Base-by-base conservation (phyloP, 495 filamentous ascomycete genomes). In the Aspergillus bertholletiae region DNA sequence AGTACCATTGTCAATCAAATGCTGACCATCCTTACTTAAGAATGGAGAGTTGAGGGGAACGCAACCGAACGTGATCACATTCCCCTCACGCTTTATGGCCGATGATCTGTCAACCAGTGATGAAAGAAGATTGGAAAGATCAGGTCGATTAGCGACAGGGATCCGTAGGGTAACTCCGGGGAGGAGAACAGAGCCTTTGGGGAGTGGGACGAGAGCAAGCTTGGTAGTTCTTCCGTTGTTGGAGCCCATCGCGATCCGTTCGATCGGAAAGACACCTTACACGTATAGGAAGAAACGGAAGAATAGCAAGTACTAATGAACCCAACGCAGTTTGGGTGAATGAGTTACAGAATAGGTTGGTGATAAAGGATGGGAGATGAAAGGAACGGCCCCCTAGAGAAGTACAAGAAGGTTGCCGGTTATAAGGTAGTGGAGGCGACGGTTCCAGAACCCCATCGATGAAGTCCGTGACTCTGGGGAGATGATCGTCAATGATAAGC, bases 61-160 rank as follows among this genome's bases (percentile, higher is more conserved):
- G 70, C 92, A 96, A 54, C 85, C 87, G 58, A 96, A 84, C 35
- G 85, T 83, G 55, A 94, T 81, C 51, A 80, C 68, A 54, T 81
- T 83, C 45, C 78, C 78, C 59, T 86, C 85, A 7, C 83, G 80
- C 32, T 80, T 84, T 50, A 81, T 81, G 28, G 81, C 80, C 20
- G 83, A 78, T 18, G 84, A 80, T 43, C 81, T 82, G 49, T 84
- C 84, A 63, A 90, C 88, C 43, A 94, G 77, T 35, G 85, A 82
- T 7, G 88, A 85, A 15, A 96, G 83, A 30, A 97, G 75, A 50
- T 90, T 87, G 40, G 87, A 84, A 53, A 96, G 84, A 66, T 97
- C 92, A 27, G 89, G 81, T 13, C 92, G 87, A 66, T 86, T 87
- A 23, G 83, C 74, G 21, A 96, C 83, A 18, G 88, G 82, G 46